Base-by-base conservation (phyloP, 176 grass and related monocot genomes). In the Oryza rufipogon region DNA sequence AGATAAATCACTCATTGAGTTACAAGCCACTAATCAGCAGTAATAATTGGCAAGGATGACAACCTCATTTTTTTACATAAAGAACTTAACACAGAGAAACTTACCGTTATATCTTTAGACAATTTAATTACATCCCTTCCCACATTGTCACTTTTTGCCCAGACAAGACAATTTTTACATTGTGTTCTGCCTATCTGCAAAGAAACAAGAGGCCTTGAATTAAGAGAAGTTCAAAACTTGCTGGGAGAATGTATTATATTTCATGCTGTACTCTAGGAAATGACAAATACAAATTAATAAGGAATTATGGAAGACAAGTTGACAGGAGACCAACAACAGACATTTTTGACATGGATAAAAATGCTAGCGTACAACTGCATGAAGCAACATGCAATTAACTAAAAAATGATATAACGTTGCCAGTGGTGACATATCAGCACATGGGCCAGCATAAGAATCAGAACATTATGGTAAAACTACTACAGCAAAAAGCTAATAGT, bases 121-220 rank as follows among this genome's bases (percentile, higher is more conserved):
- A 95, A 44, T 36, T 89, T 91, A 42, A 94, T 92, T 30, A 98
- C 54, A 85, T 92, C 86, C 30, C 73, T 89, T 85, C 48, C 83
- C 70, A 94, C 47, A 19, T 51, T 68, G 19, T 98, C 93, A 90
- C 86, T 92, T 92, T 98, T 98, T 44, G 93, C 73, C 96, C 93
- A 91, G 74, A 96, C 65, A 85, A 92, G 58, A 69, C 89, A 92
- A 82, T 89, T 96, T 83, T 68, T 90, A 78, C 91, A 98, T 33
- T 83, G 66, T 79, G 89, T 89, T 81, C 52, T 94, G 28, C 66
- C 86, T 19, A 96, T 86, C 93, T 96, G 86, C 61, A 83, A 76
- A 81, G 8, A 78, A 89, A 22, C 5, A 87, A 73, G 38, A 49
- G 19, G 60, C 28, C 23, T 38, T 38, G 7, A 73, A 41, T 65